Conservation (phyloP, 2,329 filamentous ascomycete species). For the Alternaria rosae region DNA sequence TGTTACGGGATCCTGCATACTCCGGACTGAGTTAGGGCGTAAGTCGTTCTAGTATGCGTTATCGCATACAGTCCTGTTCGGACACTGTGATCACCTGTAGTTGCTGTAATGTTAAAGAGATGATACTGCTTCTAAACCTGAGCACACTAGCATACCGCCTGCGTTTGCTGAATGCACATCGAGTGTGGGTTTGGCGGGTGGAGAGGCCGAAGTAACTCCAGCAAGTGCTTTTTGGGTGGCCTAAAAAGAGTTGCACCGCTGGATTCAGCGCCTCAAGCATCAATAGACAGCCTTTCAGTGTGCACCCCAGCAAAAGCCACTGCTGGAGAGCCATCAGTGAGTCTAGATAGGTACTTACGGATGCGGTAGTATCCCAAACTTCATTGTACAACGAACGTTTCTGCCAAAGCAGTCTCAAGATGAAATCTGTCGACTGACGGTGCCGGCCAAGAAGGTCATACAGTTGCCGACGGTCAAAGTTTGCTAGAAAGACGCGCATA, state of each 20-base stretch:
- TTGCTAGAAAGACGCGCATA: neutral
- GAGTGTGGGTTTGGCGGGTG: neutral
- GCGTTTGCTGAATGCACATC: neutral
- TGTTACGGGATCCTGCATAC: neutral
- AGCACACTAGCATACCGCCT: too few relatives aligned
- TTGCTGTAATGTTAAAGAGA: fast-evolving
- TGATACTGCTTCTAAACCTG: too few relatives aligned
- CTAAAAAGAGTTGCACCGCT: neutral
- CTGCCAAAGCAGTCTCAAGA: neutral
- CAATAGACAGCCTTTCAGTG: neutral
- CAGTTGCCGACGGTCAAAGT: too few relatives aligned
- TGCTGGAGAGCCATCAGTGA: too few relatives aligned
- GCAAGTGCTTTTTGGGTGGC: neutral
- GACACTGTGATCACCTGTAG: neutral
- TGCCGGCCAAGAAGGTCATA: neutral
- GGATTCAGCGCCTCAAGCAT: neutral
- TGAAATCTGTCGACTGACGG: neutral
- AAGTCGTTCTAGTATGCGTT: neutral
- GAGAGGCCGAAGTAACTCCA: neutral
- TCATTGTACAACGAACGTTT: neutral
- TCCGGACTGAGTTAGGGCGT: neutral
- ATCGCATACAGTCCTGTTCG: neutral
- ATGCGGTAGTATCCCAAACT: neutral
- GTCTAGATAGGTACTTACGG: too few relatives aligned
- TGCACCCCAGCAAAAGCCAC: neutral